Evolutionary conservation across 108 stramenopile species (phyloP).

Genomic region (Skeletonema tropicum): DNA sequence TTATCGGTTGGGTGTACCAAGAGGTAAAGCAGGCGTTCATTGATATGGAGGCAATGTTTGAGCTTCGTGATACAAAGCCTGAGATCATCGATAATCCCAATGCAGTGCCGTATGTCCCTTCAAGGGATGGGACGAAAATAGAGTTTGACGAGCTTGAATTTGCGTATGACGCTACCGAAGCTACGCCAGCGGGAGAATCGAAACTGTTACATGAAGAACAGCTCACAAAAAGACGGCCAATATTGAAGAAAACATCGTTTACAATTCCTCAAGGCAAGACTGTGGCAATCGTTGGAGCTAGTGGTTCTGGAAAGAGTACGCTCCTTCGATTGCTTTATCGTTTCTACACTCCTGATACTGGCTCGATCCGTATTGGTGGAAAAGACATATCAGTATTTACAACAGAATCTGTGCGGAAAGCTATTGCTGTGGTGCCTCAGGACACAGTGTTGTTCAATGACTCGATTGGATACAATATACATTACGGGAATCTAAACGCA

Average conservation of each 20-base stretch:
- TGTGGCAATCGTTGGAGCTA: constrained; percentile 78
- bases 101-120: constrained; percentile 59
- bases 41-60: constrained; percentile 98
- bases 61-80: constrained; percentile 73
- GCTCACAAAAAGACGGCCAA: constrained; percentile 38
- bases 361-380: constrained; percentile 77
- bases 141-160: constrained; percentile 72
- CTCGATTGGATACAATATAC: constrained; percentile 82
- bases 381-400: constrained; percentile 66
- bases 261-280: constrained; percentile 54
- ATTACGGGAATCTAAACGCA: constrained; percentile 62
- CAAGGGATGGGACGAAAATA: constrained; percentile 64
- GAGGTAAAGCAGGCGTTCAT: constrained; percentile 93
- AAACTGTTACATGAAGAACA: constrained; percentile 8
- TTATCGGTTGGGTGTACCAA: constrained; percentile 94
- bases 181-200: not conserved
- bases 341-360: constrained; percentile 77
- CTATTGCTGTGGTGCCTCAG: constrained; percentile 87
- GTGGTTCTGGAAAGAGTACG: constrained; percentile 84
- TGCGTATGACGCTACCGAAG: constrained; percentile 52
- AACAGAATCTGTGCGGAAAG: constrained; percentile 62
- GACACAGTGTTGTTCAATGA: constrained; percentile 84
- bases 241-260: constrained; percentile 24
- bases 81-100: constrained; percentile 36
- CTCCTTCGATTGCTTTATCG: constrained; percentile 77